A percentile compares a stretch with the other conserved stretches of the same genome.
These are phyloP conservation scores for Curvularia lunata DNA, from an alignment of 2,329 filamentous ascomycete genomes.

Conservation along the genomic window DNA sequence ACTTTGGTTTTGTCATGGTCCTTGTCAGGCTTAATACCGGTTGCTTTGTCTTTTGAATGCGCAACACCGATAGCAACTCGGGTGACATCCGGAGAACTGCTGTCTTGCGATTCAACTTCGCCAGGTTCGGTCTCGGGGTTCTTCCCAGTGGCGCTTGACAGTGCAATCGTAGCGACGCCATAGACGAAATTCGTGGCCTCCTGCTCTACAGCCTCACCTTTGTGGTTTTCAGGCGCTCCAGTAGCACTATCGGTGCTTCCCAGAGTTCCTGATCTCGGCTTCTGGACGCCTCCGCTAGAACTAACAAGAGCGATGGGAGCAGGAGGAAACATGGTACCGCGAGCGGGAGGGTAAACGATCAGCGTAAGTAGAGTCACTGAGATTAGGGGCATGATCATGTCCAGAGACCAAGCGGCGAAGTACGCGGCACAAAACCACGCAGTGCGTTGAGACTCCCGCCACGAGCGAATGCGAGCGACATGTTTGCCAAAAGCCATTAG, in stretches of 20 bases:
- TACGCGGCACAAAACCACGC: slow-evolving; percentile 68
- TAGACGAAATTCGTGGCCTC: slow-evolving; percentile 83
- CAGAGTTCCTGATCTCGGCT: slow-evolving; percentile 75
- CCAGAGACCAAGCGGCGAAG: slow-evolving; percentile 71
- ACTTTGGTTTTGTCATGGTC: slow-evolving; percentile 78
- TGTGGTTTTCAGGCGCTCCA: slow-evolving; percentile 80
- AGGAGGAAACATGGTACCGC: slow-evolving; percentile 73
- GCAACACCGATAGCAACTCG: slow-evolving; percentile 61
- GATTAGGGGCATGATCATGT: slow-evolving; percentile 71
- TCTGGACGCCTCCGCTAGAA: slow-evolving; percentile 74
- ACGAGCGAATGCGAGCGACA: slow-evolving; percentile 76
- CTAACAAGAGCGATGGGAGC: slow-evolving; percentile 77
- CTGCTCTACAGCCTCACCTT: slow-evolving; percentile 82
- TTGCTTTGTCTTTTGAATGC: slow-evolving; percentile 60
- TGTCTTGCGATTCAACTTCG: slow-evolving; percentile 51
- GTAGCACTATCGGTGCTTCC: slow-evolving; percentile 79
- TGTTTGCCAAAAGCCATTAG: slow-evolving; percentile 74
- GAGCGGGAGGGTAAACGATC: slow-evolving; percentile 68
- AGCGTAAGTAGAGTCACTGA: slow-evolving; percentile 67
- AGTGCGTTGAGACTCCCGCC: slow-evolving; percentile 75
- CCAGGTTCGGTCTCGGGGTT: slow-evolving; percentile 70
- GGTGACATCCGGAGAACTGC: slow-evolving; percentile 67
- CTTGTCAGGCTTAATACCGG: slow-evolving; percentile 58
- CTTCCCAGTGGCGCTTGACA: slow-evolving; percentile 78
- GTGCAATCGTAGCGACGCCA: slow-evolving; percentile 72